Base-by-base conservation (phyloP, 2,329 filamentous ascomycete genomes). In the Claviceps purpurea region DNA sequence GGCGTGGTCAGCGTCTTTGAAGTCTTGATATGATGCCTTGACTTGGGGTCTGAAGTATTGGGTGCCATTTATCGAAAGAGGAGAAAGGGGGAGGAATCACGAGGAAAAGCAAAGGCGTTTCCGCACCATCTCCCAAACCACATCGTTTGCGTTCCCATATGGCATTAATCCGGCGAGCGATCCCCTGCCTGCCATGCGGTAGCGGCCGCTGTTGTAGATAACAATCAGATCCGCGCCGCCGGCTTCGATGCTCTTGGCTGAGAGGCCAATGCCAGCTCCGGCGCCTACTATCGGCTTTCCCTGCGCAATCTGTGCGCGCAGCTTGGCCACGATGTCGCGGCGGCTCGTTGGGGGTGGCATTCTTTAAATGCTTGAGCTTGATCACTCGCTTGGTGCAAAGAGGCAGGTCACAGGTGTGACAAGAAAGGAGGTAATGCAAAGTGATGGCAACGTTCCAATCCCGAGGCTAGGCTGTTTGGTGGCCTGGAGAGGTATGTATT, bases 191-290 rank as follows among this genome's bases (percentile, higher is more conserved):
- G 82, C 83, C 84, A 88, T 87, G 10, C 84, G 78, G 62, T 83
- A 87, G 4, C 83, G 76, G 0, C 84, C 84, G 40, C 78, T 82
- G 64, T 87, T 87, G 70, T 87, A 87, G 58, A 87, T 76, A 56
- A 86, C 79, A 60, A 87, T 85, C 43, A 87, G 68, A 59, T 87
- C 82, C 14, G 76, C 79, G 55, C 82, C 81, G 40, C 83, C 84
- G 46, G 74, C 73, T 64, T 87, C 84, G 56, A 85, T 76, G 59
- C 77, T 84, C 59, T 87, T 87, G 54, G 84, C 83, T 2, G 81
- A 83, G 3, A 87, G 73, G 0, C 84, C 84, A 53, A 84, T 85
- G 44, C 82, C 81, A 24, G 83, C 83, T 11, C 83, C 83, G 0
- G 81, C 82, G n/a, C 82, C 83, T 45, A 87, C 74, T 48, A 87